Conservation (phyloP, 805 yeast genomes). For the Starmerella bombicola region DNA sequence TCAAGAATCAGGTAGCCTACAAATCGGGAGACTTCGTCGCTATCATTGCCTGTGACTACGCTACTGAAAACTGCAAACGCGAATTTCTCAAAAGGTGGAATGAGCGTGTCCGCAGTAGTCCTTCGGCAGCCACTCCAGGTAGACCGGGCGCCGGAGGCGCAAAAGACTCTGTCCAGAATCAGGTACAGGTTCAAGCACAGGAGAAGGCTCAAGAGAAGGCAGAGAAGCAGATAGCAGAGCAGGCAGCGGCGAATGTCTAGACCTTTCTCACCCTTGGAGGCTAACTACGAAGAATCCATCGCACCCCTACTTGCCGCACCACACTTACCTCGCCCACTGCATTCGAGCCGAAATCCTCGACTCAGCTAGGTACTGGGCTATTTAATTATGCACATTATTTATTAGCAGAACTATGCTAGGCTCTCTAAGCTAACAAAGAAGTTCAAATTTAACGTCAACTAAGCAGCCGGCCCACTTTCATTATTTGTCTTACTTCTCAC, state of each 20-base stretch:
- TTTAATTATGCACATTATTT: no score
- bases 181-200: conserved; percentile 22
- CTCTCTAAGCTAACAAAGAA: no score
- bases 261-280: no score
- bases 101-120: conserved; percentile 21
- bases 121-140: not conserved
- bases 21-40: conserved; percentile 28
- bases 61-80: conserved; percentile 23
- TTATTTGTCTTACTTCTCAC: no score
- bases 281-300: no score
- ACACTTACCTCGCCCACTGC: no score
- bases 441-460: no score
- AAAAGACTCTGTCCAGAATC: conserved; percentile 20
- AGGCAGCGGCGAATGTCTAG: conserved; percentile 6
- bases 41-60: conserved; percentile 28
- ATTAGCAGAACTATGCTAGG: no score
- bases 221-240: conserved; percentile 12
- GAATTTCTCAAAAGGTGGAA: conserved; percentile 25
- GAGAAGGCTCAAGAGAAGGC: conserved; percentile 21
- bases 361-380: no score
- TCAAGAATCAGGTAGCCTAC: conserved; percentile 23
- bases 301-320: no score
- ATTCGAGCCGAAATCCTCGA: no score
- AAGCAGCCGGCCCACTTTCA: no score
- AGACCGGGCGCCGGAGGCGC: conserved; percentile 5